phyloP scores from a whole-genome alignment of 805 yeast genomes.

The Kregervanrija fluxuum region DNA sequence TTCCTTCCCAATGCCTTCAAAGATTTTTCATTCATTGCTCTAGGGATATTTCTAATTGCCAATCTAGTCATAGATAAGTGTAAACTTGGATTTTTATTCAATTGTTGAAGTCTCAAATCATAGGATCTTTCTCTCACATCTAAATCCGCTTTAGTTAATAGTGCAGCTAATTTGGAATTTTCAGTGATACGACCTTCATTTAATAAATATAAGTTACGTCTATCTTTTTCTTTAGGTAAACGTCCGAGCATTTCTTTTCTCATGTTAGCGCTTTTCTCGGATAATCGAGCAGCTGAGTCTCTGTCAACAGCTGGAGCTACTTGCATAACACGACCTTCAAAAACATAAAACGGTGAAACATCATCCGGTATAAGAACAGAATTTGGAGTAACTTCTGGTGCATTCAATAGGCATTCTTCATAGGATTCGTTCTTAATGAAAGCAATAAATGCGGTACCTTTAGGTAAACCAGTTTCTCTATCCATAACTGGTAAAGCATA shows the following conservation, averaged over 20 bases:
- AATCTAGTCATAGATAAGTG: constrained; percentile 92
- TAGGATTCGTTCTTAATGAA: constrained; percentile 58
- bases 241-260: constrained; percentile 76
- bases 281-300: constrained; percentile 66
- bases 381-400: constrained; percentile 60
- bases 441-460: constrained; percentile 94
- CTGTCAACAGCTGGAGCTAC: constrained; percentile 82
- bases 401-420: constrained; percentile 61
- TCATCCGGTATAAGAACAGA: constrained; percentile 84
- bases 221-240: constrained; percentile 72
- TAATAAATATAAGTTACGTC: constrained; percentile 73
- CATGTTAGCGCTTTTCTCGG: constrained; percentile 64
- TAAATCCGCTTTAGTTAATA: constrained; percentile 64
- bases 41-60: constrained; percentile 89
- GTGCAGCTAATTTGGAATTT: constrained; percentile 69
- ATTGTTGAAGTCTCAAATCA: constrained; percentile 78
- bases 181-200: constrained; percentile 91
- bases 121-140: constrained; percentile 85
- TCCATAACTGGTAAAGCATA: constrained; percentile 94
- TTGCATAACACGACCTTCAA: constrained; percentile 85
- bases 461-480: constrained; percentile 75
- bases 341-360: constrained; percentile 81
- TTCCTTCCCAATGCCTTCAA: constrained; percentile 89
- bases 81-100: constrained; percentile 82
- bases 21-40: constrained; percentile 83